A percentile compares a stretch with the other conserved stretches of the same genome.
phyloP scores from a whole-genome alignment of 2,329 filamentous ascomycete genomes.

The Neurospora sp. region DNA sequence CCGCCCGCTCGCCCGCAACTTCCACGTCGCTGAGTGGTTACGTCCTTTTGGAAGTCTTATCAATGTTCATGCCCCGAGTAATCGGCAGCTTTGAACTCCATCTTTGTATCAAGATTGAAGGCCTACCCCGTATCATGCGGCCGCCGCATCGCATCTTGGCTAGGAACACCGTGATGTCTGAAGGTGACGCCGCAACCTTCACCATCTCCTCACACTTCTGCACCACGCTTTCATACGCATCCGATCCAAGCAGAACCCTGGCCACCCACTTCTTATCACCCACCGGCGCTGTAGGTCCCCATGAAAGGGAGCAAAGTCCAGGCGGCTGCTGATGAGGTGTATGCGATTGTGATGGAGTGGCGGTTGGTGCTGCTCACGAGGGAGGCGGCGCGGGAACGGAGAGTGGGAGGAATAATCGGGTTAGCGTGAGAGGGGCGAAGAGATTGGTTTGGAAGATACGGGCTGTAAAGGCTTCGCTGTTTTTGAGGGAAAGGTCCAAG shows the following conservation, averaged over 20 bases:
- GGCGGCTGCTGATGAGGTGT: constrained; percentile 20
- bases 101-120: background rate
- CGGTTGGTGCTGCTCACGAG: background rate
- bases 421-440: constrained; percentile 8
- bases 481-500: too few relatives aligned
- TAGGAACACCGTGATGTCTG: background rate
- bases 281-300: constrained; percentile 21
- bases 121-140: background rate
- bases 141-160: background rate
- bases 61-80: background rate
- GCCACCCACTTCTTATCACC: constrained; percentile 17
- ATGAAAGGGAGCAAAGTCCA: constrained; percentile 23
- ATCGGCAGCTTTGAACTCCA: background rate
- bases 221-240: constrained; percentile 18
- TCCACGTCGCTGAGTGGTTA: background rate
- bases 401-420: constrained; percentile 7
- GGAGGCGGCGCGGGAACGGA: constrained; percentile 1
- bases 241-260: constrained; percentile 23
- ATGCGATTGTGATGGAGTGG: constrained; percentile 16
- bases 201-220: constrained; percentile 17
- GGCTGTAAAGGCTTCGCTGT: constrained; percentile 3
- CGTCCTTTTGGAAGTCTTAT: background rate
- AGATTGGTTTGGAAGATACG: constrained; percentile 8
- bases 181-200: constrained; percentile 7
- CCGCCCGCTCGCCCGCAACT: background rate